phyloP scores from a whole-genome alignment of 2,329 filamentous ascomycete species.

The Ceratocystis variospora region DNA sequence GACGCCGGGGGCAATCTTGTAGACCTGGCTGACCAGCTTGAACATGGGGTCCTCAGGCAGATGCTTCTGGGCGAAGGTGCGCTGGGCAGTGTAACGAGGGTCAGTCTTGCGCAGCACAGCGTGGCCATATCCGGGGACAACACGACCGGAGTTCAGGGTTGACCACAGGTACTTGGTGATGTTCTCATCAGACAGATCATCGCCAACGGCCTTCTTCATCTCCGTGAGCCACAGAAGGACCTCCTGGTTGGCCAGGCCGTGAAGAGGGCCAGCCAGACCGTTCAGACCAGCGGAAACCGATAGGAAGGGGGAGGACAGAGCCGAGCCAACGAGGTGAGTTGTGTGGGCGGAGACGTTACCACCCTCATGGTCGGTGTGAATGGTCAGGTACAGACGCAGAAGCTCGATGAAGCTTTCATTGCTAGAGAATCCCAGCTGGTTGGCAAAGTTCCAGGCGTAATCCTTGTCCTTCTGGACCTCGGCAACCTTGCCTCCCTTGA shows the following conservation, averaged over 20 bases:
- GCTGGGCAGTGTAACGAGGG: conserved; percentile 96
- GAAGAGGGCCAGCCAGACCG: conserved; percentile 92
- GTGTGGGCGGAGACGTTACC: conserved; percentile 98
- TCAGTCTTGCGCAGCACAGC: conserved; percentile 99
- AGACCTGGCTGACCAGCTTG: conserved; percentile 99
- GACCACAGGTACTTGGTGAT: conserved; percentile 99
- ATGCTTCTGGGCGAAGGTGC: conserved; percentile 86
- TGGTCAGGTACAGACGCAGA: conserved; percentile 97
- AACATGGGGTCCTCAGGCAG: conserved; percentile 98
- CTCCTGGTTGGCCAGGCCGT: conserved; percentile 99
- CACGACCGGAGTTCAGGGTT: conserved; percentile 86
- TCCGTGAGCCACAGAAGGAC: conserved; percentile 97
- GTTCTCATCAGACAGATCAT: conserved; percentile 87
- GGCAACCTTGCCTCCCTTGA: conserved; percentile 98
- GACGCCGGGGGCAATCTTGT: conserved; percentile 98
- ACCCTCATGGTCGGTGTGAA: conserved; percentile 99
- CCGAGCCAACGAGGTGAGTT: conserved; percentile 92
- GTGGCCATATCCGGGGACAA: conserved; percentile 96
- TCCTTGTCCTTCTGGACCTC: conserved; percentile 97
- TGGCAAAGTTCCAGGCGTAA: conserved; percentile 98
- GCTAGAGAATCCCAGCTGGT: conserved; percentile 91
- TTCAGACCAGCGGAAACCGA: conserved; percentile 94
- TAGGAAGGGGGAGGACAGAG: conserved; percentile 93
- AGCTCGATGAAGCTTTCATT: conserved; percentile 97
- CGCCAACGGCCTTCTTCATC: conserved; percentile 93